Evolutionary conservation across 2,329 filamentous ascomycete genomes (phyloP).

Genomic region (Alternaria ventricosa): DNA sequence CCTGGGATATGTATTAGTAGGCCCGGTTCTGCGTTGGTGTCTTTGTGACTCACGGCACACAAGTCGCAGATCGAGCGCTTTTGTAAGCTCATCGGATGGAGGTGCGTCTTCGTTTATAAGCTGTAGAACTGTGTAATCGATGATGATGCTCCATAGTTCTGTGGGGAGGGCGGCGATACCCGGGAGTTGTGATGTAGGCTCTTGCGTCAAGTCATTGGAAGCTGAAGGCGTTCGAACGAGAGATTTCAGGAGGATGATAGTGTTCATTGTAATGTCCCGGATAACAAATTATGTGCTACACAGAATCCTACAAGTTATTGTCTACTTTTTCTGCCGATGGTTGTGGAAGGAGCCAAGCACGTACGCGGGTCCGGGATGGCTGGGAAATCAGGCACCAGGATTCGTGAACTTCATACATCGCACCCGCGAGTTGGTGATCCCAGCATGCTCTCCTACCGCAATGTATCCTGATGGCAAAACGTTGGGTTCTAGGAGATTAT

Average conservation of each 20-base stretch:
- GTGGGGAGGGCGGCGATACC: not conserved
- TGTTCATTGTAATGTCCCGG: not conserved
- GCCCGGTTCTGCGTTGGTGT: not conserved
- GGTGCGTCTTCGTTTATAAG: not conserved
- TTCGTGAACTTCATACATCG: not conserved
- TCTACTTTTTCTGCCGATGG: not conserved
- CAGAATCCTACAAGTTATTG: not conserved
- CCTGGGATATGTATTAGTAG: not conserved
- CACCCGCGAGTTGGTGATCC: not conserved
- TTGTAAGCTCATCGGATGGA: not conserved
- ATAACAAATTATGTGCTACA: no score
- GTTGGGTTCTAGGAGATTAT: not conserved
- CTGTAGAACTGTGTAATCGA: not conserved
- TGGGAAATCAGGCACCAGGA: not conserved
- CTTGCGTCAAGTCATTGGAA: not conserved
- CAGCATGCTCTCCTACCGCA: not conserved
- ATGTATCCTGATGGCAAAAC: not conserved
- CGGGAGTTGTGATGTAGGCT: not conserved
- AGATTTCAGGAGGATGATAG: rapidly evolving
- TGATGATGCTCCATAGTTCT: not conserved
- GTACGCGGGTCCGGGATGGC: not conserved
- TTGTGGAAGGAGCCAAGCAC: not conserved
- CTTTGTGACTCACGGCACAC: not conserved
- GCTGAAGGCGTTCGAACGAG: not conserved
- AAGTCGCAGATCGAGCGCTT: not conserved